Evolutionary conservation across 192 early-diverging fungal species (phyloP).

Genomic region (Jimgerdemannia flammicorona): DNA sequence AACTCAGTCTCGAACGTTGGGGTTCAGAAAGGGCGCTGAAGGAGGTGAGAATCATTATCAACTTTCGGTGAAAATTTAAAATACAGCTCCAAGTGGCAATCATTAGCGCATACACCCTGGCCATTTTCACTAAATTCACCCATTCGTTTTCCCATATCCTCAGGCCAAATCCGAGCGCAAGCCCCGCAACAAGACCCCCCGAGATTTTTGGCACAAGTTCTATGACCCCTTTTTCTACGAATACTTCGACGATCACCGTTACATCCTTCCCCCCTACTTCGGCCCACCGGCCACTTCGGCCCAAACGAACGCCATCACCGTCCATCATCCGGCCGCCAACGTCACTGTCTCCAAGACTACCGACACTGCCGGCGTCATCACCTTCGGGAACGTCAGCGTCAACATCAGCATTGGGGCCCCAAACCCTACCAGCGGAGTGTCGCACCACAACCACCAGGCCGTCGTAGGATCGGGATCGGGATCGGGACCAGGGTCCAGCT

Average conservation of each 20-base stretch:
- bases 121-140: background rate
- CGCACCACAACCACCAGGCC: background rate
- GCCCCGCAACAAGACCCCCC: background rate
- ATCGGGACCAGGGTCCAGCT: background rate
- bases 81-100: too few species aligned
- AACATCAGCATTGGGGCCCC: background rate
- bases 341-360: background rate
- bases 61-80: background rate
- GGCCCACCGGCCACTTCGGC: background rate
- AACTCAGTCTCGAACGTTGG: background rate
- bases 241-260: background rate
- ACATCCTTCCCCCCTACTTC: background rate
- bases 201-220: background rate
- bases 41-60: background rate
- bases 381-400: background rate
- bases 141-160: background rate
- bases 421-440: background rate
- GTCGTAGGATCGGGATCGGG: too few species aligned
- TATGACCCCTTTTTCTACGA: background rate
- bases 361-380: background rate
- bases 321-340: background rate
- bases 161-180: background rate
- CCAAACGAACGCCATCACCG: background rate
- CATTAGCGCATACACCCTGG: too few species aligned
- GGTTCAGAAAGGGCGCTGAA: background rate